Conservation (phyloP, 192 early-diverging fungal genomes). For the Rhizophagus prolifer region DNA sequence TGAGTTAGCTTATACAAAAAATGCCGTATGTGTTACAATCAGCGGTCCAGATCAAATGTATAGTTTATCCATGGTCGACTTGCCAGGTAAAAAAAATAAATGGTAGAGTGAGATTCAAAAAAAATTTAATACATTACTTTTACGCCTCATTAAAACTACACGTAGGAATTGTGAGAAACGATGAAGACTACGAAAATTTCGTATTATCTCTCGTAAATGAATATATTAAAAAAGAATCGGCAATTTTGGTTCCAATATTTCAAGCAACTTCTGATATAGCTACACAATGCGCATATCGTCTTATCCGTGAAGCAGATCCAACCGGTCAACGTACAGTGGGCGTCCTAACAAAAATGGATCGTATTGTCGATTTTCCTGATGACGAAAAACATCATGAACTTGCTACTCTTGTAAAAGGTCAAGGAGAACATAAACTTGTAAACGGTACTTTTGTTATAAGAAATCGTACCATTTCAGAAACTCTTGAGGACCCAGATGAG, state of each 20-base stretch:
- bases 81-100: conserved; percentile 3
- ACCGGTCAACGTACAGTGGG: not conserved
- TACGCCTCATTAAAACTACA: no score
- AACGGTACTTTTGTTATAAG: not conserved
- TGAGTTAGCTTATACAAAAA: not conserved
- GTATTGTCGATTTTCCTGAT: not conserved
- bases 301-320: not conserved
- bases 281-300: not conserved
- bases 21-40: not conserved
- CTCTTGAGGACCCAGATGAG: no score
- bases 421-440: not conserved
- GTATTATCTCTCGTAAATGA: not conserved
- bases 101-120: no score
- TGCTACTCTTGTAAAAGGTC: not conserved
- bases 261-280: not conserved
- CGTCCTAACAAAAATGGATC: not conserved
- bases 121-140: no score
- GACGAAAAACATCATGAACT: not conserved
- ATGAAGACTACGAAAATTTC: not conserved
- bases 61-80: not conserved
- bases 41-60: not conserved
- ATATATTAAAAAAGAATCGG: not conserved
- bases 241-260: not conserved
- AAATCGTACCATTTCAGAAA: not conserved
- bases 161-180: no score